phyloP scores from a whole-genome alignment of 2,329 filamentous ascomycete species.

The Hypoxylon sp. region DNA sequence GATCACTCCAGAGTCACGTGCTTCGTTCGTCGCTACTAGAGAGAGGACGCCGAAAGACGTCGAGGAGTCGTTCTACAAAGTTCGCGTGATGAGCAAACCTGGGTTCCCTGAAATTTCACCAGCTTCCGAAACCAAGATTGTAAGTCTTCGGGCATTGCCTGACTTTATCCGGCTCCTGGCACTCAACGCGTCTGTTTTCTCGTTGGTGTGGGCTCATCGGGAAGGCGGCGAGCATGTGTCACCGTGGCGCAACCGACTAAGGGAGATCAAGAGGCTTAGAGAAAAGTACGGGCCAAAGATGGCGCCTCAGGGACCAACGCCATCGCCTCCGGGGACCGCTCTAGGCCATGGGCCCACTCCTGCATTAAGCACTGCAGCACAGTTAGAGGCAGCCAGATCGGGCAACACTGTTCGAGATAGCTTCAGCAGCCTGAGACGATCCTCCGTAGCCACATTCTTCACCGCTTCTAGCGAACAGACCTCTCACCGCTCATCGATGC shows the following conservation, averaged over 20 bases:
- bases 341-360: constrained; percentile 53
- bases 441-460: constrained; percentile 77
- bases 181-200: constrained; percentile 94
- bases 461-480: constrained; percentile 69
- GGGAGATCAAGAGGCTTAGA: constrained; percentile 85
- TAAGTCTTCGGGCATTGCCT: constrained; percentile 85
- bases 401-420: constrained; percentile 71
- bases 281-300: constrained; percentile 72
- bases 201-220: constrained; percentile 86
- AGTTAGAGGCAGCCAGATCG: constrained; percentile 58
- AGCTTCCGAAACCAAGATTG: constrained; percentile 88
- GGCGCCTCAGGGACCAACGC: constrained; percentile 45
- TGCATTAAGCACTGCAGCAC: constrained; percentile 53
- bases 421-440: constrained; percentile 71
- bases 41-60: constrained; percentile 56
- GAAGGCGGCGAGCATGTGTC: constrained; percentile 87
- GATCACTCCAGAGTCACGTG: constrained; percentile 87
- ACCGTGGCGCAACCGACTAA: constrained; percentile 88
- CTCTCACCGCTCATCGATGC: constrained; percentile 72
- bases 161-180: constrained; percentile 89
- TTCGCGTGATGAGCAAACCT: constrained; percentile 88
- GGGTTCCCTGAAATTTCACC: constrained; percentile 94
- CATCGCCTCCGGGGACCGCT: constrained; percentile 54
- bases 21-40: constrained; percentile 77
- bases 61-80: constrained; percentile 80